These are phyloP conservation scores for Stemphylium beticola DNA, from an alignment of 2,329 filamentous ascomycete species.

Conservation along the genomic window DNA sequence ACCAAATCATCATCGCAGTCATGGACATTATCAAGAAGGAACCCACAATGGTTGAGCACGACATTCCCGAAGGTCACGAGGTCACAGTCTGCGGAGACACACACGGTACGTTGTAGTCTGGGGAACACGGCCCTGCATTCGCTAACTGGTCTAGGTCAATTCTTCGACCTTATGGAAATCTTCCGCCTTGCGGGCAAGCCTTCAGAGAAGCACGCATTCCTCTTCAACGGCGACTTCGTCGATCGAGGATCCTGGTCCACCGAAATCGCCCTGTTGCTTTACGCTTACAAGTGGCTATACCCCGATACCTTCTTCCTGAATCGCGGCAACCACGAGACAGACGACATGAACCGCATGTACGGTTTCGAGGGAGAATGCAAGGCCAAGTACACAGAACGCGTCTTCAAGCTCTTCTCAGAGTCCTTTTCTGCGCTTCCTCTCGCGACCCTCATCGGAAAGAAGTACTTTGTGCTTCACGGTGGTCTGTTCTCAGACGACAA, in stretches of 20 bases:
- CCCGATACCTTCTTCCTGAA: conserved; percentile 92
- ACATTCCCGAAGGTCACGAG: conserved; percentile 76
- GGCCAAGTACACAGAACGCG: conserved; percentile 94
- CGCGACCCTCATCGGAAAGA: conserved; percentile 87
- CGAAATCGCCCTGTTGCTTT: conserved; percentile 92
- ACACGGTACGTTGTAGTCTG: conserved; percentile 68
- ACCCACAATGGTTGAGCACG: conserved; percentile 94
- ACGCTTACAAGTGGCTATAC: conserved; percentile 95
- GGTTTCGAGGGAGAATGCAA: conserved; percentile 99
- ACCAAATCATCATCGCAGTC: conserved; percentile 90
- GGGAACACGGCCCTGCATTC: not conserved
- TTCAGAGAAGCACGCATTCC: conserved; percentile 84
- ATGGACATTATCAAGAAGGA: conserved; percentile 91
- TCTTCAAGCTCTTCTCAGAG: conserved; percentile 98
- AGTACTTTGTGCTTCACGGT: conserved; percentile 91
- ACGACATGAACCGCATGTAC: conserved; percentile 99
- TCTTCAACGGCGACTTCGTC: conserved; percentile 99
- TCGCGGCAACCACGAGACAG: conserved; percentile 97
- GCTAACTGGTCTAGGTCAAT: conserved; percentile 73
- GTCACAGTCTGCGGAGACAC: conserved; percentile 97
- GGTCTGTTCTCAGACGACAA: conserved; percentile 97
- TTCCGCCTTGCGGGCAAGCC: conserved; percentile 91
- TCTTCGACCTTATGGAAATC: conserved; percentile 95
- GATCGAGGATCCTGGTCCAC: conserved; percentile 97
- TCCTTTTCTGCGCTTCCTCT: conserved; percentile 94